Evolutionary conservation across 164 flowering plant species (phyloP), one percentile per base, ranked within the genome.

Genomic region (Stephania cephalantha): DNA sequence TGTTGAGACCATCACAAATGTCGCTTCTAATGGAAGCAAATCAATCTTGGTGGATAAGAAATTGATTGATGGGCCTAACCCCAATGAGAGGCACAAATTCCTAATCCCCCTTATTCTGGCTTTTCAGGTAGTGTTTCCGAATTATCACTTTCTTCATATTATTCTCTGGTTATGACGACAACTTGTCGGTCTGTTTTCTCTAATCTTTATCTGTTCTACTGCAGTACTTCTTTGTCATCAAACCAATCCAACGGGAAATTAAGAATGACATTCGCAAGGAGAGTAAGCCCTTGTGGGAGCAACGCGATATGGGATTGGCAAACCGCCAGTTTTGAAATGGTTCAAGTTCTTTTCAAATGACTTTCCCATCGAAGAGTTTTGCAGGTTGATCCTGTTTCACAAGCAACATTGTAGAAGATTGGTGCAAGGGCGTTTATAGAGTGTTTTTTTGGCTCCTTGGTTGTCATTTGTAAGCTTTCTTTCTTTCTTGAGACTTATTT

Each of bases 21-120:
- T 86, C 50, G 90, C 86, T 5, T 86, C 88, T 61, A 91, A 86
- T 84, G 93, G 90, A 63, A 87, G 90, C 81, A 81, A 85, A 67
- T 73, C 91, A 25, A 84, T 94, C 69, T n/a, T 85, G n/a, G 92
- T 94, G 72, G 97, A 92, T 83, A 74, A 90, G 83, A 91, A 88
- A 79, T 80, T 96, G 81, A 87, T 96, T 71, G 97, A 94, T 52
- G 99, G 99, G 42, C 91, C 95, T 50, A 89, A 94, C 73, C 88
- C 99, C 18, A 89, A 96, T 79, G 86, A 85, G 3, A 86, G 83
- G 75, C 88, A 91, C 46, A 94, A 96, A 83, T 17, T 81, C 74
- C 85, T 81, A 52, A 91, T 95, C 72, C 99, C 99, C 69, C 44
- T 90, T 2, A 81, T 95, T 71, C 65, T 88, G 71, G 91, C 86